Evolutionary conservation across 495 filamentous ascomycete genomes (phyloP).

Genomic region (Neurospora sublineolata): DNA sequence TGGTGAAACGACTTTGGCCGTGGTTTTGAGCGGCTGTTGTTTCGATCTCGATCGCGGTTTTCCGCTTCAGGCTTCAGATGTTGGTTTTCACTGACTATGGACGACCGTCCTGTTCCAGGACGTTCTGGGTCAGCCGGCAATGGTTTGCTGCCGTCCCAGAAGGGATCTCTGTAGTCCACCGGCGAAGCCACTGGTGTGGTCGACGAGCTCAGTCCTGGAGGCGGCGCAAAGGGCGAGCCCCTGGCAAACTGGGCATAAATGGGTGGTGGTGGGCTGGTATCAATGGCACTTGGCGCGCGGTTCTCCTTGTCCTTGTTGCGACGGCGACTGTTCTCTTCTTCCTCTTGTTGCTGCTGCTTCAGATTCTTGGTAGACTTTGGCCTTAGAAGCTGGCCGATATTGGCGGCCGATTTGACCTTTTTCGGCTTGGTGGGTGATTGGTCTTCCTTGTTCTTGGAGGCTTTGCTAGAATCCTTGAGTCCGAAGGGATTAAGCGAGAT

Average conservation of each 20-base stretch:
- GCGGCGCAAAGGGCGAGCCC: background rate
- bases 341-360: slow-evolving; percentile 23
- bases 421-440: slow-evolving; percentile 50
- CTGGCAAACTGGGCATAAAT: slow-evolving; percentile 64
- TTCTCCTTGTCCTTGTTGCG: slow-evolving; percentile 71
- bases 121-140: background rate
- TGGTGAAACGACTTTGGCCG: background rate
- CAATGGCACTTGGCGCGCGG: slow-evolving; percentile 33
- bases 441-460: slow-evolving; percentile 21
- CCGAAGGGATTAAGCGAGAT: slow-evolving; percentile 49
- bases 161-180: background rate
- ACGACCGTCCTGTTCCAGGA: background rate
- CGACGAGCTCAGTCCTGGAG: slow-evolving; percentile 15
- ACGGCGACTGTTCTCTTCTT: slow-evolving; percentile 21
- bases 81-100: background rate
- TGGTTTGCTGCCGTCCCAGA: background rate
- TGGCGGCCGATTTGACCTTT: slow-evolving; percentile 77
- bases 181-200: slow-evolving; percentile 31
- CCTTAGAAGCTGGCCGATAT: slow-evolving; percentile 52
- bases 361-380: slow-evolving; percentile 49
- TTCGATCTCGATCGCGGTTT: background rate
- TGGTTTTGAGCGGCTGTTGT: background rate
- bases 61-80: background rate
- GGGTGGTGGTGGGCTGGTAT: slow-evolving; percentile 44
- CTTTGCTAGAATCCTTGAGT: slow-evolving; percentile 38